Conservation (phyloP, 805 yeast species). For the Candida xyloterini region DNA sequence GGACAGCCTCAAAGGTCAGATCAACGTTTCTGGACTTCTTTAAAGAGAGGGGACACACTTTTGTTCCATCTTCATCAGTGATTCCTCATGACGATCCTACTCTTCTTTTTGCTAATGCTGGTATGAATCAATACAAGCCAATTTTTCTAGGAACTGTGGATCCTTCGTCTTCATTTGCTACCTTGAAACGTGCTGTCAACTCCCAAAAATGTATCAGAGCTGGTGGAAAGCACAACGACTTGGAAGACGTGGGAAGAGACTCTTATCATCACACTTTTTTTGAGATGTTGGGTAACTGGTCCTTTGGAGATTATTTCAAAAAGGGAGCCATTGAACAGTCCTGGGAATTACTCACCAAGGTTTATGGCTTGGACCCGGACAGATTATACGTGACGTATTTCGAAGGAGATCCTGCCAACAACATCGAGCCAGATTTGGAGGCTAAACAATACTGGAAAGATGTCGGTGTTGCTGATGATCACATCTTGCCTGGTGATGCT, state of each 20-base stretch:
- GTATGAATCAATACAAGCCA: constrained; percentile 99
- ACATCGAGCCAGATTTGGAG: constrained; percentile 90
- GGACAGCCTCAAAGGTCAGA: constrained; percentile 60
- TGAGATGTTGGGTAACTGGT: constrained; percentile 99
- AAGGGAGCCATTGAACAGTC: constrained; percentile 85
- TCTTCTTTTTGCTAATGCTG: constrained; percentile 94
- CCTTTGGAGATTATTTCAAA: constrained; percentile 98
- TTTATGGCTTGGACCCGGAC: constrained; percentile 73
- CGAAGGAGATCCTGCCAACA: constrained; percentile 83
- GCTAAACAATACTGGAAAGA: constrained; percentile 84
- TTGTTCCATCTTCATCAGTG: constrained; percentile 89
- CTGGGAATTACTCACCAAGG: constrained; percentile 88
- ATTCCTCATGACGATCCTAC: constrained; percentile 99
- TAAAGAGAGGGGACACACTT: constrained; percentile 64
- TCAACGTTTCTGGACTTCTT: constrained; percentile 82
- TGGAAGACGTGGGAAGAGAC: constrained; percentile 98
- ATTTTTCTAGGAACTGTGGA: constrained; percentile 96
- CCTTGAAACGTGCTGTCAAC: constrained; percentile 84
- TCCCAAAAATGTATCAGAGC: constrained; percentile 99
- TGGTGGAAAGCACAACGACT: constrained; percentile 97
- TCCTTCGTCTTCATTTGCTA: constrained; percentile 84
- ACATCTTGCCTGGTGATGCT: constrained; percentile 86
- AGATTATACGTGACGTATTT: constrained; percentile 94
- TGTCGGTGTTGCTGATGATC: constrained; percentile 88
- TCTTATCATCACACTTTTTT: constrained; percentile 98